Evolutionary conservation across 768 basidiomycete species (phyloP), one percentile per base, ranked within the genome.

Genomic region (Lentinula guzmanii): DNA sequence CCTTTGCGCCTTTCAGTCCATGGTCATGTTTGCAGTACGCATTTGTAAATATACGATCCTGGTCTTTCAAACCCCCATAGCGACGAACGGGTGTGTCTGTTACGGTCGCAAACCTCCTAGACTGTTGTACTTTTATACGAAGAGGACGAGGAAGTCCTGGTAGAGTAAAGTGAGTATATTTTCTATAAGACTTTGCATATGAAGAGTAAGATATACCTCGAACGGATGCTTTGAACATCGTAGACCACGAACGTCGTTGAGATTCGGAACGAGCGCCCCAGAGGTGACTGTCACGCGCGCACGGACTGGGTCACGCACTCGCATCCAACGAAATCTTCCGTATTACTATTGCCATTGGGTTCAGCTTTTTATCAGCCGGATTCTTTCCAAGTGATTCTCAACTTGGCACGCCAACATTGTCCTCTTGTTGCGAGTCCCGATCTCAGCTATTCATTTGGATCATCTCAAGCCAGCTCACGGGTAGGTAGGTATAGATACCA

Each of bases 21-120:
- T 93, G 90, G 70, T 98, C 96, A 71, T 95, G 93, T 62, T 84
- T 82, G 69, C 84, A 89, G 70, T 89, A 96, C 1, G 86, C 85
- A 72, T 97, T 98, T 43, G 92, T 95, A 70, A 98, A 98, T 64
- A 94, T 94, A 52, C 92, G 86, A 74, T 93, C 92, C 70, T 95
- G 92, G 77, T 98, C 96, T 73, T 90, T 94, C 64, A 98, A 79
- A 0, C 95, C 95, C 28, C 96, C 96, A 69, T 98, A 96, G 63
- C 85, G 85, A 65, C 94, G 82, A 18, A 95, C 91, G 34, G 95
- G 95, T 18, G 39, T 39, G 70, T 92, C 87, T 41, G 86, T 82
- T 37, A 87, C 86, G 7, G 92, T 93, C 50, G 92, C 93, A 65
- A 94, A 74, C 55, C 80, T 77, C 5, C 46, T n/a, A 60, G 37